A percentile compares a stretch with the other conserved stretches of the same genome.
Conservation (phyloP, 1,284 basidiomycete genomes). For the Bondarzewia mesenterica region DNA sequence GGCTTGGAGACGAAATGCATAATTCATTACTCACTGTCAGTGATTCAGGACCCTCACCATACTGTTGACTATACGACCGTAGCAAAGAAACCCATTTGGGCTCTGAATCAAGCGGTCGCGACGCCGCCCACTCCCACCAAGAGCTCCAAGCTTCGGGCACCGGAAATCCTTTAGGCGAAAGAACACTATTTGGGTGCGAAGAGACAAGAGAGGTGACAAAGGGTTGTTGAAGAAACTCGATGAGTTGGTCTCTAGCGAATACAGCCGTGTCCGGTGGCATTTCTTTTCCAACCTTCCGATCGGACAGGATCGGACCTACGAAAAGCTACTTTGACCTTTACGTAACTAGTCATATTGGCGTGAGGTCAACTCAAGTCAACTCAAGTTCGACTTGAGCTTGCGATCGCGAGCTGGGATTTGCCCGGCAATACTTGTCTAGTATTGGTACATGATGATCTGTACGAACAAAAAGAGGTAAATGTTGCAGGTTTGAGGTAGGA, state of each 20-base stretch:
- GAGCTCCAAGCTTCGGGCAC: neutral
- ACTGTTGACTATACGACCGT: too few relatives aligned
- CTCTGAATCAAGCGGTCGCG: neutral
- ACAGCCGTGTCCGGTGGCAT: neutral
- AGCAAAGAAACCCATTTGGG: neutral
- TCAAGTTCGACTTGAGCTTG: too few relatives aligned
- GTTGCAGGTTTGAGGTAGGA: too few relatives aligned
- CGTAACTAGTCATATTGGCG: too few relatives aligned
- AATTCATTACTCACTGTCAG: neutral
- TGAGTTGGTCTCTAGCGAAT: neutral
- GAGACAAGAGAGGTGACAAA: constrained; percentile 15
- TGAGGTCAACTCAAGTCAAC: too few relatives aligned
- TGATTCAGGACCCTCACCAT: neutral
- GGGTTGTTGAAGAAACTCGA: constrained; percentile 16
- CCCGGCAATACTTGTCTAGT: neutral
- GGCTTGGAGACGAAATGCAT: neutral
- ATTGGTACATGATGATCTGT: neutral
- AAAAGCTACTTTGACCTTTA: too few relatives aligned
- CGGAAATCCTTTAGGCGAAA: neutral
- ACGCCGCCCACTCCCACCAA: neutral
- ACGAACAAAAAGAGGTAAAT: neutral
- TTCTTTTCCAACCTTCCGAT: neutral
- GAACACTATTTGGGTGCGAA: constrained; percentile 21
- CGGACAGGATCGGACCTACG: too few relatives aligned
- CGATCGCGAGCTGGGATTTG: too few relatives aligned